Evolutionary conservation across 805 yeast species (phyloP), one percentile per base, ranked within the genome.

Genomic region (Hanseniaspora singularis): DNA sequence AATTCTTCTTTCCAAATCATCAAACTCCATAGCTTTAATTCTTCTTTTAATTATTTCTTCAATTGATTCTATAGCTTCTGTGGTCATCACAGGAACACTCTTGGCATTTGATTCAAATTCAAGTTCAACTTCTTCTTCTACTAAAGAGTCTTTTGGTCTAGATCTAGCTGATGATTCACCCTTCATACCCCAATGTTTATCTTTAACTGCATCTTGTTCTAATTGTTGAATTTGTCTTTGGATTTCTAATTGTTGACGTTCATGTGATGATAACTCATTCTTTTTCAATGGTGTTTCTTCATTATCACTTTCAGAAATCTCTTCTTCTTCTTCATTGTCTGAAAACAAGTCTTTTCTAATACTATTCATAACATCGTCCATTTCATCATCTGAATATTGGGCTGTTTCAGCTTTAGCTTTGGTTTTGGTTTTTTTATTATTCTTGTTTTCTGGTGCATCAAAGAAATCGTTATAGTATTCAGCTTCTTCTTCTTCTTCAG

Each of bases 71-170:
- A 97, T 86, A 10, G 81, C 74, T 53, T 88, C 95, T 55, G 77
- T 77, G 0, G 98, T 92, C 48, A 88, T 84, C 6, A 88, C 87
- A 0, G 98, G 98, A 4, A 87, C 96, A 0, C 98, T 96, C 57
- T 89, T 89, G 8, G 96, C 78, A 6, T 87, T 84, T 57, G 97
- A 74, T 56, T 89, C 98, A 57, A 89, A 92, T 54, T 87, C 94
- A 46, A 89, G 66, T 24, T 43, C 47, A 8, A 43, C 41, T 34
- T 74, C 86, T 55, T 83, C 95, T 36, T 79, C 80, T 49, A 92
- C 63, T 33, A 92, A 68, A 1, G 96, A 80, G 65, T 92, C 96
- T 37, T 70, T 68, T 7, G 94, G 95, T 59, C 98, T 73, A 53
- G 80, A 81, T 51, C 73, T 76, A 1, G 87, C 83, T 49, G 74